These are phyloP conservation scores for Hylodesmum podocarpum DNA, from an alignment of 306 rosid species.

Conservation along the genomic window DNA sequence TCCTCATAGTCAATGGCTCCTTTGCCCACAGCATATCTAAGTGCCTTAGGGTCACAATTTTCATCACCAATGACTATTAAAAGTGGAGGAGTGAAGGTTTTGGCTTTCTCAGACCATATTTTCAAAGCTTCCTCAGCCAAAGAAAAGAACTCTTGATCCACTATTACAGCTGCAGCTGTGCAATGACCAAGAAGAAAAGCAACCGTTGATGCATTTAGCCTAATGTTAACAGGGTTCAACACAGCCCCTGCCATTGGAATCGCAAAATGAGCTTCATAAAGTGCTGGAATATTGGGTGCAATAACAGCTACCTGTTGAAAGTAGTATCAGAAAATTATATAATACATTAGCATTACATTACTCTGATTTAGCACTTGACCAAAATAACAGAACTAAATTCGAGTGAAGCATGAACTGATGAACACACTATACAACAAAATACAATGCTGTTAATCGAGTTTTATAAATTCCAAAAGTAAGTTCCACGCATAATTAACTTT, in stretches of 20 bases:
- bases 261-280: conserved; percentile 64
- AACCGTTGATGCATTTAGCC: conserved; percentile 35
- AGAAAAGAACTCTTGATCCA: conserved; percentile 38
- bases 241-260: conserved; percentile 45
- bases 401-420: neutral
- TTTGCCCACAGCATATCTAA: conserved; percentile 32
- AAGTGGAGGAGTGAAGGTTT: conserved; percentile 56
- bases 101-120: conserved; percentile 56
- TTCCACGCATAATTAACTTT: neutral
- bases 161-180: conserved; percentile 30
- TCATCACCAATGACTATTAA: conserved; percentile 79
- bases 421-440: neutral
- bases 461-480: neutral
- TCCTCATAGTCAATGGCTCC: conserved; percentile 45
- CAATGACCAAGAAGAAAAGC: conserved; percentile 41
- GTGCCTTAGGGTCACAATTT: conserved; percentile 51
- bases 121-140: conserved; percentile 59
- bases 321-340: neutral
- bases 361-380: neutral
- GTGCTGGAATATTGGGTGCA: conserved; percentile 90
- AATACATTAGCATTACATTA: neutral
- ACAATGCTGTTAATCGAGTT: neutral
- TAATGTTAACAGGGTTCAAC: conserved; percentile 37
- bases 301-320: conserved; percentile 75
- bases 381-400: neutral